These are phyloP conservation scores for Chalciporus sp. DNA, from an alignment of 1,284 basidiomycete genomes.

Conservation along the genomic window DNA sequence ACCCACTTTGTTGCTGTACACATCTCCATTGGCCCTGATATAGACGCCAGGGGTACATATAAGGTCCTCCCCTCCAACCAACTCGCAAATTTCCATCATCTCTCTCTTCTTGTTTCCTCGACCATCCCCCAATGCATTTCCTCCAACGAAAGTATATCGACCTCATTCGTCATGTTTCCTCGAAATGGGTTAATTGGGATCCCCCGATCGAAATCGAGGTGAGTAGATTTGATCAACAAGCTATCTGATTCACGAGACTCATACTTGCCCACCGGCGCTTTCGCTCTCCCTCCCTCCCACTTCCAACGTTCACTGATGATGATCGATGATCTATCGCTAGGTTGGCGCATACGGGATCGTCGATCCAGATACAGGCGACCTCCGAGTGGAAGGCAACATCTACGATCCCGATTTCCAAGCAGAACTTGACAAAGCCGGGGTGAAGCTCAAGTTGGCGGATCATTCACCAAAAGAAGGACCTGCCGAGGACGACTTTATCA, in stretches of 20 bases:
- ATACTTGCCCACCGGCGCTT: too few relatives aligned
- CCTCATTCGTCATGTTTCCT: slow-evolving; percentile 21
- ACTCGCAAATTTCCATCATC: neutral
- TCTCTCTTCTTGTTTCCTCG: neutral
- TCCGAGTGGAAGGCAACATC: slow-evolving; percentile 26
- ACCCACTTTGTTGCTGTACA: too few relatives aligned
- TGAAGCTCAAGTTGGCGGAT: slow-evolving; percentile 11
- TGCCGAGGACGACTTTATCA: slow-evolving; percentile 24
- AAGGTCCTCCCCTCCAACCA: too few relatives aligned
- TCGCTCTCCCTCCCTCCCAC: too few relatives aligned
- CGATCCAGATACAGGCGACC: slow-evolving; percentile 23
- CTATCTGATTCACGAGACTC: neutral
- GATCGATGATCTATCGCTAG: slow-evolving; percentile 9
- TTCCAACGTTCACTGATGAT: too few relatives aligned
- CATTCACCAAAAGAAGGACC: slow-evolving; percentile 8
- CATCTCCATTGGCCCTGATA: too few relatives aligned
- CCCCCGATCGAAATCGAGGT: slow-evolving; percentile 30
- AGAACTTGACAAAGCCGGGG: slow-evolving; percentile 11
- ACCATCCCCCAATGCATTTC: neutral
- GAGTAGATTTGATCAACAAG: neutral
- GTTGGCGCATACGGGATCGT: slow-evolving; percentile 28
- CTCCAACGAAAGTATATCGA: slow-evolving; percentile 31
- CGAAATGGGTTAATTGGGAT: slow-evolving; percentile 37
- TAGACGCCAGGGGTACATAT: too few relatives aligned
- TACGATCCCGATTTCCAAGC: slow-evolving; percentile 21